Conservation (phyloP, 345 rosid species). For the Anacardium occidentale region DNA sequence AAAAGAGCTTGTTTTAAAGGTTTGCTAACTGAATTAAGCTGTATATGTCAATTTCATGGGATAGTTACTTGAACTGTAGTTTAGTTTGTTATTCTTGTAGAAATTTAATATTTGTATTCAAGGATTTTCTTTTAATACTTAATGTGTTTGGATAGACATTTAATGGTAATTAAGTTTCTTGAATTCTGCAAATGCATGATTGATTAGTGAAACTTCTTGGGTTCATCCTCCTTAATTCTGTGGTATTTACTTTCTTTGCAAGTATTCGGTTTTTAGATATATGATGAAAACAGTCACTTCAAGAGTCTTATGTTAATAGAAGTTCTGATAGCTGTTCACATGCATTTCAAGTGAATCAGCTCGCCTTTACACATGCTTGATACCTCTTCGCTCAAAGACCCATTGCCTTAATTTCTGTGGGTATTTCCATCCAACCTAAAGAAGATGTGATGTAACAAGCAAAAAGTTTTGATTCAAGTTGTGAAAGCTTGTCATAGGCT, state of each 20-base stretch:
- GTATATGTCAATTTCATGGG: neutral
- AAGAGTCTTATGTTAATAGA: no score
- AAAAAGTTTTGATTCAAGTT: neutral
- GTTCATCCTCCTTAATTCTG: no score
- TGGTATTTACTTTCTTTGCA: no score
- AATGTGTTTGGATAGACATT: neutral
- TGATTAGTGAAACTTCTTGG: no score
- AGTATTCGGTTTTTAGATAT: neutral
- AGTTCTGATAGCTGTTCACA: no score
- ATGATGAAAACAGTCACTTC: no score
- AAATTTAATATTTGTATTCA: neutral
- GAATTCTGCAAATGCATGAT: no score
- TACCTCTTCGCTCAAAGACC: neutral
- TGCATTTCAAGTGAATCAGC: neutral
- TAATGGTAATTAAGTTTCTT: no score
- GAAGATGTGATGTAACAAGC: neutral
- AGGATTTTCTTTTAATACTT: neutral
- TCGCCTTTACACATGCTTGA: neutral
- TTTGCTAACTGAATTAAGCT: slow-evolving; percentile 29
- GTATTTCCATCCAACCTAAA: neutral
- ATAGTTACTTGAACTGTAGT: neutral
- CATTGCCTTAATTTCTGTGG: neutral
- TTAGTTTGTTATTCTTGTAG: neutral
- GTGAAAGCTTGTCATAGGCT: neutral
- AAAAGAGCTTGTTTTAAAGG: slow-evolving; percentile 98